A percentile compares a stretch with the other conserved stretches of the same genome.
Evolutionary conservation across 2,329 filamentous ascomycete species (phyloP).

Genomic region (Diaporthe aspalathi): DNA sequence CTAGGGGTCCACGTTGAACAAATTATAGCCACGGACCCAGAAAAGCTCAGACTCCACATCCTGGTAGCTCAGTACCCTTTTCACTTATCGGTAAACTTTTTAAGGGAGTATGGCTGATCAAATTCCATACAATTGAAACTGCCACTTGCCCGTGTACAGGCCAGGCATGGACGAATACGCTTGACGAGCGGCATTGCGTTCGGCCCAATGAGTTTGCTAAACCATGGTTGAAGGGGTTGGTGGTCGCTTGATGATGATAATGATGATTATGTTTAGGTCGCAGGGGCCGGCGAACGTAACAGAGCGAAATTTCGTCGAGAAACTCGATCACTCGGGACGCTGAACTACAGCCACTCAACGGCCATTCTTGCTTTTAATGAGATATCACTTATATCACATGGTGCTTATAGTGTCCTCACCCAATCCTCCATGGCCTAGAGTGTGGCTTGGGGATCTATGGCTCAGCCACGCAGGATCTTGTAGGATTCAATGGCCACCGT

Average conservation of each 20-base stretch:
- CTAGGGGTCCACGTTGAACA: too few species aligned
- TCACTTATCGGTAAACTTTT: too few species aligned
- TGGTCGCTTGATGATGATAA: too few species aligned
- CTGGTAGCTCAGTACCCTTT: too few species aligned
- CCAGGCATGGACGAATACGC: neutral
- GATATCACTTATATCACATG: neutral
- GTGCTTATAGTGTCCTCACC: neutral
- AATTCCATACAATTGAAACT: neutral
- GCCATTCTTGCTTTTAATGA: neutral
- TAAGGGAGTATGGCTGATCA: too few species aligned
- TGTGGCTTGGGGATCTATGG: neutral
- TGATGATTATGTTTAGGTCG: neutral
- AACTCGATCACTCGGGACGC: accelerated
- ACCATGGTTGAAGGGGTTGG: neutral
- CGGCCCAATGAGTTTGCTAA: neutral
- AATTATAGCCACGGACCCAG: too few species aligned
- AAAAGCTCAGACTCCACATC: too few species aligned
- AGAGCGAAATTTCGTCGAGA: neutral
- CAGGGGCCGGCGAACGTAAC: neutral
- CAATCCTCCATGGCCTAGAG: neutral
- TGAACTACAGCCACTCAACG: neutral
- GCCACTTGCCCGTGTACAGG: neutral
- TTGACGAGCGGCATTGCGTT: conserved; percentile 1
- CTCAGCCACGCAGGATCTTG: neutral
- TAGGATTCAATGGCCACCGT: neutral